Evolutionary conservation across 2,329 filamentous ascomycete genomes (phyloP).

Genomic region (Colletotrichum chlorophyti): DNA sequence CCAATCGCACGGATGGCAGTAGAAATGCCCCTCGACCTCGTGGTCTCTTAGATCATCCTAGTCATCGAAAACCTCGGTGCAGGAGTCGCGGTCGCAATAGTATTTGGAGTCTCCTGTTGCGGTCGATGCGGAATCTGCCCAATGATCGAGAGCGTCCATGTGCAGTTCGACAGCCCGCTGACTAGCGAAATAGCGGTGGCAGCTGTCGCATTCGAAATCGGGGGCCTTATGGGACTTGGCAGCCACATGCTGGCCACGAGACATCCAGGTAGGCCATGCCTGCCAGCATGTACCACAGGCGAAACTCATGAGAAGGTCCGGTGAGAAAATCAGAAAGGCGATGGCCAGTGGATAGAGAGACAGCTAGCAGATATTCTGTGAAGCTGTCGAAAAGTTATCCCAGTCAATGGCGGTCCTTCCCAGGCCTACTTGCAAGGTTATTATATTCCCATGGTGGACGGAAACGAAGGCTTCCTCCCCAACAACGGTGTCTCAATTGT

Average conservation of each 20-base stretch:
- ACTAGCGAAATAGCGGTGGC: constrained; percentile 28
- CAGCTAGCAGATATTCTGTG: too few relatives aligned
- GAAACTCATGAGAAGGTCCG: not conserved
- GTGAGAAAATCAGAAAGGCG: not conserved
- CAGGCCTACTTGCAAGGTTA: too few relatives aligned
- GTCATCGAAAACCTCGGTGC: not conserved
- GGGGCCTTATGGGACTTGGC: not conserved
- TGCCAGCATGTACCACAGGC: not conserved
- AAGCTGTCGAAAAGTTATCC: too few relatives aligned
- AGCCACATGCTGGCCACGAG: not conserved
- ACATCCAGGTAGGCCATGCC: not conserved
- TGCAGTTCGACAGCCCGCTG: not conserved
- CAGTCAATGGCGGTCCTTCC: too few relatives aligned
- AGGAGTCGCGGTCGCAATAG: not conserved
- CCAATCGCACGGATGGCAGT: not conserved
- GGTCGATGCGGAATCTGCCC: constrained; percentile 49
- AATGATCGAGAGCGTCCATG: constrained; percentile 59
- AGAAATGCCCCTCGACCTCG: not conserved
- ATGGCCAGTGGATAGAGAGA: too few relatives aligned
- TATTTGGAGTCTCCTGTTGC: not conserved
- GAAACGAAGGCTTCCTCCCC: too few relatives aligned
- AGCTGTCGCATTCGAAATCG: not conserved
- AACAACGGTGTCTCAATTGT: too few relatives aligned
- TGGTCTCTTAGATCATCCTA: not conserved
- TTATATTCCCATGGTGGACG: too few relatives aligned